Conservation (phyloP, 1,139 yeast species). For the Pneumocystis murina region DNA sequence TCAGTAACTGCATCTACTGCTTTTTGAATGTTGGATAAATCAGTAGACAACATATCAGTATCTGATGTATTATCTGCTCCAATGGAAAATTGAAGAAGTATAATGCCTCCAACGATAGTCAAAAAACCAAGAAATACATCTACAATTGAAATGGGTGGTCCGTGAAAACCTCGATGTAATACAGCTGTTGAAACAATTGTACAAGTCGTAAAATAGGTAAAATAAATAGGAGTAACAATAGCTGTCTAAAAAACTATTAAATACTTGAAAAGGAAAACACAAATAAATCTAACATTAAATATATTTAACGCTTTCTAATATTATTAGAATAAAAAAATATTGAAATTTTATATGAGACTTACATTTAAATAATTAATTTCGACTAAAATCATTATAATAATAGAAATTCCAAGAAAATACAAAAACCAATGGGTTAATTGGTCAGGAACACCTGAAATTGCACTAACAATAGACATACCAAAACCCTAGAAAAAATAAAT, state of each 20-base stretch:
- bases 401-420: constrained; percentile 11
- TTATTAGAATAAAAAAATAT: neutral
- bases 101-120: constrained; percentile 10
- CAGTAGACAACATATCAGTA: constrained; percentile 7
- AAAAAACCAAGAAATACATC: constrained; percentile 12
- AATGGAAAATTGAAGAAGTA: constrained; percentile 11
- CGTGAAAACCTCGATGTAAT: constrained; percentile 13
- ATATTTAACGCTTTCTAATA: constrained; percentile 12
- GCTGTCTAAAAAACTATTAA: constrained; percentile 5
- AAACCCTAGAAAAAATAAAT: constrained; percentile 3
- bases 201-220: constrained; percentile 11
- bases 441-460: constrained; percentile 11
- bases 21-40: constrained; percentile 8
- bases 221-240: constrained; percentile 14
- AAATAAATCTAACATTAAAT: constrained; percentile 6
- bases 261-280: neutral
- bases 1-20: constrained; percentile 4
- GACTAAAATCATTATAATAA: constrained; percentile 10
- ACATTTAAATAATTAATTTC: constrained; percentile 13
- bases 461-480: constrained; percentile 13
- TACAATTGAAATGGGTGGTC: constrained; percentile 10
- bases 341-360: neutral
- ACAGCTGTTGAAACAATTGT: constrained; percentile 14
- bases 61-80: constrained; percentile 9
- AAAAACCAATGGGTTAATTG: constrained; percentile 15